Percentiles rank a stretch among this genome's conserved stretches.
These are phyloP conservation scores for Penicillium palitans DNA, from an alignment of 2,329 filamentous ascomycete genomes.

Conservation along the genomic window DNA sequence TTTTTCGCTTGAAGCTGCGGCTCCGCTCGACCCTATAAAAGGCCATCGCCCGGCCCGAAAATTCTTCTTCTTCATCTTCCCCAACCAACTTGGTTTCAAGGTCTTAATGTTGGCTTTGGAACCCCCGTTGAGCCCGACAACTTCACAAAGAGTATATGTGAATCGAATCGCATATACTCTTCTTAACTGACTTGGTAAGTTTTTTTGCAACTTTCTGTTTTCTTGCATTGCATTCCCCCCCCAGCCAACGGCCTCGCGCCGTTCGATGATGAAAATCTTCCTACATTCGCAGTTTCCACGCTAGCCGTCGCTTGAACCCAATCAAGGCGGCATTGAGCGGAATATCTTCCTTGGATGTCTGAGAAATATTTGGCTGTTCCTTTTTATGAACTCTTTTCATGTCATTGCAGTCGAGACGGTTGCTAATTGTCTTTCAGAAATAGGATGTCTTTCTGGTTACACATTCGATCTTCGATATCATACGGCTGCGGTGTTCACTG, in stretches of 20 bases:
- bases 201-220: constrained; percentile 17
- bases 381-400: constrained; percentile 15
- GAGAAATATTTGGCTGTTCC: constrained; percentile 29
- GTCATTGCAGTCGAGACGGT: constrained; percentile 14
- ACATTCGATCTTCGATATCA: not conserved
- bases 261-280: constrained; percentile 45
- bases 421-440: constrained; percentile 26
- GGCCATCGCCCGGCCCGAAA: constrained; percentile 23
- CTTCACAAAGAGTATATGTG: not conserved
- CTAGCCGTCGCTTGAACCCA: constrained; percentile 41
- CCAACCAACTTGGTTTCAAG: constrained; percentile 10
- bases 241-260: constrained; percentile 24
- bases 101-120: constrained; percentile 12
- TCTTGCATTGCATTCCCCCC: constrained; percentile 7
- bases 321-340: constrained; percentile 38
- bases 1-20: constrained; percentile 36
- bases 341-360: constrained; percentile 45
- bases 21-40: constrained; percentile 37
- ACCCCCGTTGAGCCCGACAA: not conserved
- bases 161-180: constrained; percentile 1
- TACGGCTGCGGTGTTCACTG: too few species aligned
- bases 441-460: not conserved
- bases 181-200: constrained; percentile 27
- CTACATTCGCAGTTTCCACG: constrained; percentile 47
- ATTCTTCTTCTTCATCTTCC: constrained; percentile 27